Evolutionary conservation across 805 yeast species (phyloP), one percentile per base, ranked within the genome.

Genomic region (Clavispora vitiphila): DNA sequence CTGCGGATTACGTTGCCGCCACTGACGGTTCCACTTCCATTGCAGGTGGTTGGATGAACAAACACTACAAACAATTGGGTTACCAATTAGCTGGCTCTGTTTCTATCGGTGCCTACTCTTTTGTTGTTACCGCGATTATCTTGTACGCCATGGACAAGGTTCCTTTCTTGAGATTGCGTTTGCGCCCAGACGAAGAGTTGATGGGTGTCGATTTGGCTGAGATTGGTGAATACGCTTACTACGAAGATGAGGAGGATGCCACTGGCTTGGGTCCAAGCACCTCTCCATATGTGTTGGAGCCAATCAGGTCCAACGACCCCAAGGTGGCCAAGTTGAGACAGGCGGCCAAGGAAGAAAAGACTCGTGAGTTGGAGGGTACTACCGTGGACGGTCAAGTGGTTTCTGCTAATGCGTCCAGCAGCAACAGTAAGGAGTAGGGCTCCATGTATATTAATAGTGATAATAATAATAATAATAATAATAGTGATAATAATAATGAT

Each of bases 1-100:
- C 98, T 21, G 87, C 95, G 38, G 86, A 86, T 67, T 88, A 90
- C 66, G 81, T 90, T 53, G 83, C 95, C 36, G 89, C 87, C 34
- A 62, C 85, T 11, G 96, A 90, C 57, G 95, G 88, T 41, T 64
- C 78, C 10, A 76, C 71, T 14, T 61, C 54, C 12, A 85, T 86
- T 50, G 72, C 60, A 21, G 95, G 96, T 57, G 97, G 96, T 46
- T 86, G 96, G 93, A 65, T 89, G 47, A 84, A 85, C 71, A 88
- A 85, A 55, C 77, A 87, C 72, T 86, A 75, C 64, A 73, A 66
- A 44, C 97, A 89, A 69, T 77, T 89, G 50, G 93, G 95, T 52
- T 83, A 83, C 67, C 97, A 91, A 72, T 68, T 88, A 50, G 91
- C 96, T 20, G 95, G 85, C 35, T 72, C 81, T 49, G 64, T 72